Base-by-base conservation (phyloP, 2,329 filamentous ascomycete species). In the Cercospora zeina region DNA sequence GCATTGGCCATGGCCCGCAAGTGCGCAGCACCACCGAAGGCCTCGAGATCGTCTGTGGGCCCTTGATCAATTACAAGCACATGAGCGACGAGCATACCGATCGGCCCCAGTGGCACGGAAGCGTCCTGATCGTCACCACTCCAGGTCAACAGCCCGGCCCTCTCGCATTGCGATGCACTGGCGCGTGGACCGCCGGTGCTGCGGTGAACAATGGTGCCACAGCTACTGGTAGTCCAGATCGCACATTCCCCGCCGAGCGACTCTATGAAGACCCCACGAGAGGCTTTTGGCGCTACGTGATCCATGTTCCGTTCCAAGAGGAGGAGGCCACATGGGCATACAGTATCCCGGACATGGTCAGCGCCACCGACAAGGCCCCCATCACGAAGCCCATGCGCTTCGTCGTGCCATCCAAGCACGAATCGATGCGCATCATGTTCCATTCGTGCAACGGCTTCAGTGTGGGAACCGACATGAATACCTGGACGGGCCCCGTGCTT, bases 281-380 rank as follows among this genome's bases (percentile, higher is more conserved):
- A 71, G 80, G 81, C 0, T 88, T 88, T 76, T 82, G 83, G 83
- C 79, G 79, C 62, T 91, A 80, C 71, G 78, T 75, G 74, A 81
- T 81, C 69, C 80, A 76, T 78, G 83, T 82, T 73, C 93, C 77
- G 79, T 88, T 86, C 84, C 88, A 73, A 82, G 83, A 77, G 78
- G 87, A 82, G 62, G 91, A 96, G 79, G 82, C 87, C 61, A 83
- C 85, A 72, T 96, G 91, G 87, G 85, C 89, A 69, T 97, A 97
- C 77, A 80, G 80, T 21, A 84, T 97, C 62, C 84, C 86, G 7
- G 84, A 83, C 13, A 78, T 95, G 72, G 82, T 80, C 53, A 62
- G 66, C 31, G 67, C 66, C n/a, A 64, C 63, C 7, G 67, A 69
- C 34, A 64, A 68, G 37, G 57, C 61, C 24, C 59, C 60, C 24